Base-by-base conservation (phyloP, 2,329 filamentous ascomycete species). In the Xylaria sp. region DNA sequence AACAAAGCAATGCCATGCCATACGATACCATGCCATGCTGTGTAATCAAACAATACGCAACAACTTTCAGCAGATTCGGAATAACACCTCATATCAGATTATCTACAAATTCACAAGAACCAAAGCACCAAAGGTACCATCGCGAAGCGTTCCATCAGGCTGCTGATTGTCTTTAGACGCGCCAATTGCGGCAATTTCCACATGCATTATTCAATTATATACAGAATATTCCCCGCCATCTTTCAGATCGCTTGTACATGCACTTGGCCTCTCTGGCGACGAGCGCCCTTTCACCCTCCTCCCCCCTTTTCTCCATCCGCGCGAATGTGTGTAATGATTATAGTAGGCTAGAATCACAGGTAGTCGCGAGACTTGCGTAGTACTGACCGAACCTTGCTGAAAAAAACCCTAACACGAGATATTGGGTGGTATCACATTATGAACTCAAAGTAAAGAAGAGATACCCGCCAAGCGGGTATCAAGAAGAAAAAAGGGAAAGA, bases 181-280 rank as follows among this genome's bases (percentile, higher is more conserved):
- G 61, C 61, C 51, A 56, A 55, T 48, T 12, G 12, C 25, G 51
- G 59, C 59, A 25, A 25, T 67, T n/a, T 63, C 13, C 25, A 58
- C 51, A 58, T 65, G 51, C 57, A 65, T 69, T 69, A 69, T 69
- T 69, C 67, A 69, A 69, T 50, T 69, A 69, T 69, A 69, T 69
- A 69, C 67, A 69, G 67, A 69, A 69, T 69, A 18, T 58, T 63
- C 32, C 58, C 18, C 34, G 28, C 39, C 25, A 32, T 55, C 52
- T 34, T 28, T 28, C 59, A 66, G 50, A 63, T 69, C 59, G 20
- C 66, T 64, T 59, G 28, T 65, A 67, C 63, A 65, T 62, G 51
- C 62, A 62, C 18, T 63, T 54, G 50, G 44, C 15, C 59, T 50
- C 46, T 63, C 63, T 56, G 23, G 37, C 46, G 18, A 32, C 32